Percentiles rank a stretch among this genome's conserved stretches.
phyloP scores from a whole-genome alignment of 2,329 filamentous ascomycete species.

The Monilinia aucupariae region DNA sequence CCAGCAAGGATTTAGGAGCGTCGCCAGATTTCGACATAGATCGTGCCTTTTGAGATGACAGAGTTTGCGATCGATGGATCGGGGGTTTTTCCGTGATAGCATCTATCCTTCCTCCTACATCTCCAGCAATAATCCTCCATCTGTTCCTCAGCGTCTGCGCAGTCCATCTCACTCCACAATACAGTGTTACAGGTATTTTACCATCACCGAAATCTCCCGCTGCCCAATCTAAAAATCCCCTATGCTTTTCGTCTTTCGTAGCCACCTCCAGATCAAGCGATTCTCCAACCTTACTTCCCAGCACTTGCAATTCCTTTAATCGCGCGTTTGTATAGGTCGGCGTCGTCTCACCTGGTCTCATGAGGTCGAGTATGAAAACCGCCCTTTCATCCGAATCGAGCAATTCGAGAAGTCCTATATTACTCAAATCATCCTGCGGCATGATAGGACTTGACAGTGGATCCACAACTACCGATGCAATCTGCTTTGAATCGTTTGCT shows the following conservation, averaged over 20 bases:
- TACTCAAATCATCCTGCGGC: slow-evolving; percentile 14
- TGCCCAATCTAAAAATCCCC: slow-evolving; percentile 8
- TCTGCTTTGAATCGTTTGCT: not conserved
- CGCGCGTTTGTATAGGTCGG: slow-evolving; percentile 25
- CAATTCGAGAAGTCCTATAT: slow-evolving; percentile 24
- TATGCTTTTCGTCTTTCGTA: not conserved
- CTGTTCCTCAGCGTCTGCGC: slow-evolving; percentile 23
- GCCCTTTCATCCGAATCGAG: slow-evolving; percentile 27
- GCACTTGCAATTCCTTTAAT: slow-evolving; percentile 10
- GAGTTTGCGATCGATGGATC: slow-evolving; percentile 17
- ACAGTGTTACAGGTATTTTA: not conserved
- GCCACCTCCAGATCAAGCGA: not conserved
- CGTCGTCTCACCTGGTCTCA: slow-evolving; percentile 11
- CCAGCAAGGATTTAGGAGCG: not conserved
- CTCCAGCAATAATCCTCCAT: slow-evolving; percentile 26
- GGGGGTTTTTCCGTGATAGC: not conserved
- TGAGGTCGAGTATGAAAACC: slow-evolving; percentile 25
- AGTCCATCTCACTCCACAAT: slow-evolving; percentile 25
- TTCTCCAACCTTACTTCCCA: not conserved
- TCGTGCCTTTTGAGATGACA: slow-evolving; percentile 8
- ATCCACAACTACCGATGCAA: not conserved
- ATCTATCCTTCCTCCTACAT: slow-evolving; percentile 7
- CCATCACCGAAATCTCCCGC: not conserved
- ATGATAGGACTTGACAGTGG: slow-evolving; percentile 1
- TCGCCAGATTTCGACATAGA: slow-evolving; percentile 5